Evolutionary conservation across 345 rosid species (phyloP), one percentile per base, ranked within the genome.

Genomic region (Pistacia vera): DNA sequence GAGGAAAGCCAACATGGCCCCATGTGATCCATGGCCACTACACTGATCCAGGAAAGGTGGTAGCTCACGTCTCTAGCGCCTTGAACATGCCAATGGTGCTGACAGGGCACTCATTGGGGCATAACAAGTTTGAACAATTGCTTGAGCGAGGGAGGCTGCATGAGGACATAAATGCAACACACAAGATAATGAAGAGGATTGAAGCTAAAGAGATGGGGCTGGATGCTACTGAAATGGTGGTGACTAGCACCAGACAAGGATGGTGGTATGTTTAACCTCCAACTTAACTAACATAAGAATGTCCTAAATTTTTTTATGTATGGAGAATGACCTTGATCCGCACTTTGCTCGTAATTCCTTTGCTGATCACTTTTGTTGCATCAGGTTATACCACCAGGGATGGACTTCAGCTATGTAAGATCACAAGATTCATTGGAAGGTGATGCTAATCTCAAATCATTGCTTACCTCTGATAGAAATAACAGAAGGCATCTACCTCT

Each of bases 11-110:
- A 51, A 75, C 81, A 17, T 90, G 95, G 95, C 95, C 95, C 11
- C 84, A 87, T 41, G 90, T 87, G 73, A 86, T 90, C 64, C 92
- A 90, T 18, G 95, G 95, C 2, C 95, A 88, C 83, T 90, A 90
- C n/a, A 92, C 95, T 0, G 95, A 90, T 77, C 92, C 92, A 1
- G 90, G 89, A 4, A 89, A 87, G 78, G 91, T 70, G 36, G 95
- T 91, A 0, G 90, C 95, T 0, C 92, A 81, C 75, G 60, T 90
- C 54, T 87, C 92, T 1, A 88, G 92, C 7, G 90, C 87, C 64
- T 57, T 90, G 65, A 87, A 90, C 13, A 91, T 90, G 76, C 92
- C 95, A 1, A 88, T 90, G 92, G 89, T 88, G 68, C 80, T 90
- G 38, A 89, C 91, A 7, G 95, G 92, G 73, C 95, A 90, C 86